Base-by-base conservation (phyloP, 305 asterid genomes). In the Fraxinus albicans region DNA sequence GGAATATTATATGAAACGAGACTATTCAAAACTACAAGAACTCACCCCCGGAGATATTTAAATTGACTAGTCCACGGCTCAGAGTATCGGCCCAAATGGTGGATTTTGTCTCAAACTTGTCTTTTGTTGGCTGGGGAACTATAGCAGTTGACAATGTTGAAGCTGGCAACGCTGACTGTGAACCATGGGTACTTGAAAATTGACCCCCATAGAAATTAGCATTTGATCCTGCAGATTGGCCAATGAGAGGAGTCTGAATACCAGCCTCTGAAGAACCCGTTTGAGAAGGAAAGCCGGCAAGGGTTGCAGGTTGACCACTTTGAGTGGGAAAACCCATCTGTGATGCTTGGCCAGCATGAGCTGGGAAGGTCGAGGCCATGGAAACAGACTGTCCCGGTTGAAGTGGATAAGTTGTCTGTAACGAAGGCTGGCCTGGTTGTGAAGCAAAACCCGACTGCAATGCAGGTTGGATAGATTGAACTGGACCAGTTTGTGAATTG, bases 21-120 rank as follows among this genome's bases (percentile, higher is more conserved):
- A 79, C 36, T 19, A 73, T 44, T 31, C 80, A 77, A 63, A 23
- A 31, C 19, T n/a, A 84, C 58, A 17, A 83, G 47, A 80, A 89
- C 97, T 90, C 89, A 96, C 99, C 50, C 88, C 99, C 99, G 78
- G 99, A 96, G 65, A 96, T 96, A 85, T 96, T 93, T 85, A 96
- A 87, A 90, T 96, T 85, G 85, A 96, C 98, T 77, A 96, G 91
- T 65, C 99, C 99, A 7, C 98, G 98, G 86, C 92, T 96, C 85
- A 96, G 92, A 73, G 99, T 94, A 87, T 96, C 99, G 0, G 97
- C 89, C 99, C 99, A 96, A 80, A 96, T 92, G 15, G 97, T 90
- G 82, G 99, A 96, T 83, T 96, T 96, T 0, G 97, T 92, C 91
- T 93, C 97, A 69, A 96, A 95, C 90, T 95, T 96, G 84, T 91